Percentiles rank a stretch among this genome's conserved stretches.
Evolutionary conservation across 371 early-diverging fungal species (phyloP).

Genomic region (Syncephalastrum contaminatum): DNA sequence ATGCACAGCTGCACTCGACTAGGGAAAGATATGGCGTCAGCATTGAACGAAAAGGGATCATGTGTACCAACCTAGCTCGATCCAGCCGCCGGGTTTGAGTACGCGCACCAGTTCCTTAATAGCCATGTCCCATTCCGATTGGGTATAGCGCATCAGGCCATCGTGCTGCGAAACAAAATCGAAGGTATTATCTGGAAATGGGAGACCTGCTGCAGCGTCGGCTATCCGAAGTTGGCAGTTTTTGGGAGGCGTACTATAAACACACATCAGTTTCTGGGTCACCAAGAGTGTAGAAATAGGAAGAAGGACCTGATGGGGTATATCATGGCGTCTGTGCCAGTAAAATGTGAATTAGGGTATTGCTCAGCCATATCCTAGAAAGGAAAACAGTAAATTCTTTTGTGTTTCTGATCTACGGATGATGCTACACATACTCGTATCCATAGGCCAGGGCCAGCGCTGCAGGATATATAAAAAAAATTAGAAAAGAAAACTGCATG

Average conservation of each 20-base stretch:
- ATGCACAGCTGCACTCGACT: slow-evolving; percentile 24
- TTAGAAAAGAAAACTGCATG: no score
- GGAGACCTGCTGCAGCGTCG: slow-evolving; percentile 28
- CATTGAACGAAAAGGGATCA: background rate
- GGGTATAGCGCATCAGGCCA: slow-evolving; percentile 14
- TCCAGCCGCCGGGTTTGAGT: slow-evolving; percentile 25
- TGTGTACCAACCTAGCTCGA: slow-evolving; percentile 19
- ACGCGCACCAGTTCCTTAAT: slow-evolving; percentile 24
- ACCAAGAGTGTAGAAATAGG: background rate
- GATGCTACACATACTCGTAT: slow-evolving; percentile 15
- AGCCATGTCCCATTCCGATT: slow-evolving; percentile 15
- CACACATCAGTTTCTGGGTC: background rate
- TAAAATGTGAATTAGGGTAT: slow-evolving; percentile 43
- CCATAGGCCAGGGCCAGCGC: slow-evolving; percentile 42
- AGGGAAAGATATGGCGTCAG: background rate
- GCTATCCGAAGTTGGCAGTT: slow-evolving; percentile 40
- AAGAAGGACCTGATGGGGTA: slow-evolving; percentile 32
- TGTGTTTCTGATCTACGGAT: background rate
- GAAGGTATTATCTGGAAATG: slow-evolving; percentile 20
- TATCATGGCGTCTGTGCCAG: slow-evolving; percentile 32
- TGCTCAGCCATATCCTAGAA: slow-evolving; percentile 34
- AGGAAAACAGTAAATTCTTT: background rate
- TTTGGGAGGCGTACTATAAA: slow-evolving; percentile 25
- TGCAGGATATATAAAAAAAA: background rate
- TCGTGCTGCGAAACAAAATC: slow-evolving; percentile 27